Conservation (phyloP, 176 grass and related monocot genomes). For the Stipa capillata region DNA sequence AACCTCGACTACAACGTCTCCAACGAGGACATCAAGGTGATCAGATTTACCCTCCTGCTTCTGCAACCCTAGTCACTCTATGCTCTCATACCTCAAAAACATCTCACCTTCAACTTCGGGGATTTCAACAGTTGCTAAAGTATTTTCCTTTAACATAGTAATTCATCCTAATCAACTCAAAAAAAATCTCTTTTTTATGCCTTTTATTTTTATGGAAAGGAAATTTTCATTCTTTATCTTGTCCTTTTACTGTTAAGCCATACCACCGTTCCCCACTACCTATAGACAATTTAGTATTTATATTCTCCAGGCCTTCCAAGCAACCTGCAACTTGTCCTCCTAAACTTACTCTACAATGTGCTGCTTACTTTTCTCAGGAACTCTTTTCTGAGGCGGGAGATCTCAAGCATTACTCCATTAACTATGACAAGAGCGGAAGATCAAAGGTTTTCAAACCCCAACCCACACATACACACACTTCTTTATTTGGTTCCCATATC, state of each 20-base stretch:
- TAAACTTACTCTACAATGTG: background rate
- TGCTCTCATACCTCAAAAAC: background rate
- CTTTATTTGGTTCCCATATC: background rate
- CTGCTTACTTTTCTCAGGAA: constrained; percentile 26
- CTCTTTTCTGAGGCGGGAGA: constrained; percentile 63
- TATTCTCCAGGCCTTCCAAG: background rate
- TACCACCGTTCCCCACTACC: background rate
- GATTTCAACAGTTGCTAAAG: background rate
- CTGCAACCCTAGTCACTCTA: background rate
- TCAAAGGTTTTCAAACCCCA: constrained; percentile 36
- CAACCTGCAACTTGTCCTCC: background rate
- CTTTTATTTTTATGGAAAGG: background rate
- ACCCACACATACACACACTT: no score
- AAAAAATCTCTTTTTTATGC: background rate
- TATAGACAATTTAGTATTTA: background rate
- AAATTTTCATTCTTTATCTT: background rate
- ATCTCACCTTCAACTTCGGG: background rate
- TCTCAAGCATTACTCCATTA: constrained; percentile 49
- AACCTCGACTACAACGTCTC: constrained; percentile 63
- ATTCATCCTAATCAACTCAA: background rate
- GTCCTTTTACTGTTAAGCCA: background rate
- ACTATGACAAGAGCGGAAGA: constrained; percentile 68
- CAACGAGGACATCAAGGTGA: constrained; percentile 74
- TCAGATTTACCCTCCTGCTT: background rate
- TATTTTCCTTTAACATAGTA: background rate